Base-by-base conservation (phyloP, 2,329 filamentous ascomycete species). In the Microcera coccophila region DNA sequence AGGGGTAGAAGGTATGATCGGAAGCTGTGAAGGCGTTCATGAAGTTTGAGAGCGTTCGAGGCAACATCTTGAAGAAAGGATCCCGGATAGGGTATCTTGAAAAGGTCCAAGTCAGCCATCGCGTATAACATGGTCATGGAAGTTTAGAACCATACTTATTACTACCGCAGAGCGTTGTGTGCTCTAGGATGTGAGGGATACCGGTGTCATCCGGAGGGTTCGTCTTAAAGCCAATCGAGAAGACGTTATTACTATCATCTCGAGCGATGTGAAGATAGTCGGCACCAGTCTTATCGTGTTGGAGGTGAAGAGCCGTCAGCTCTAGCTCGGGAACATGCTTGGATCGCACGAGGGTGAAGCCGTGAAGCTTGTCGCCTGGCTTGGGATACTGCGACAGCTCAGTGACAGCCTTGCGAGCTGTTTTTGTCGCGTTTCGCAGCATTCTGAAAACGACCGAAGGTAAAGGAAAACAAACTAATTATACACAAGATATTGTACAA, bases 41-140 rank as follows among this genome's bases (percentile, higher is more conserved):
- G 63, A 96, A 98, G 68, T 97, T 98, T 52, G 93, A 96, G n/a
- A 98, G 77, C 4, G 93, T 96, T 56, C 93, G 83, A 17, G 93
- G 93, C 19, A 98, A 79, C 93, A 98, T 98, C 78, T 97, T 98
- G 76, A 98, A 98, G 75, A 98, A 98, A 0, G 93, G 93, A 61
- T 98, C 93, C 49, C 93, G 88, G 45, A 98, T 91, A n/a, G 93
- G 93, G 63, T 90, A 95, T 65, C 87, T 91, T 44, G 14, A n/a
- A 36, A 8, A n/a, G 5, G 22, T 26, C 7, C n/a, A 32, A 9
- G 29, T 8, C 15, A 19, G 16, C 5, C 15, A 19, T 19, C 8
- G 33, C 15, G 10, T 7, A 35, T 10, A 28, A 20, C 12, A 18
- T 11, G 11, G 15, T 12, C 7, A 28, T 38, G 16, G 15, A 12